Percentiles rank a stretch among this genome's conserved stretches.
phyloP scores from a whole-genome alignment of 129 eudicot genomes.

The Chrysanthemum makinoi region DNA sequence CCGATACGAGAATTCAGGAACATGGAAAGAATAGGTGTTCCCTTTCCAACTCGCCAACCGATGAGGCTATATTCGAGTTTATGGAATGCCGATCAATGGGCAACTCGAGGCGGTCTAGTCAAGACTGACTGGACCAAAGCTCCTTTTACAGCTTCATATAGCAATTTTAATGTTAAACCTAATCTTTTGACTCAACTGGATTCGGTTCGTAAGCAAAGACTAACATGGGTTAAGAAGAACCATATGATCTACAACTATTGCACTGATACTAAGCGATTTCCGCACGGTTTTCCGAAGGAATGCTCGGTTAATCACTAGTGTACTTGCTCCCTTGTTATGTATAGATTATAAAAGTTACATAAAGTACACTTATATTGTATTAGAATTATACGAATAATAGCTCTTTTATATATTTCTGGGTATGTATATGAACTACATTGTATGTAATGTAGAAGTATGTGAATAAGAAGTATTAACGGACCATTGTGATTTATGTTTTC shows the following conservation, averaged over 20 bases:
- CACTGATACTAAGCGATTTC: conserved; percentile 22
- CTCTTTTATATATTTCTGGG: no score
- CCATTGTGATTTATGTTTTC: no score
- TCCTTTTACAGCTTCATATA: conserved; percentile 45
- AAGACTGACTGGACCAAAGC: conserved; percentile 61
- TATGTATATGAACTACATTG: no score
- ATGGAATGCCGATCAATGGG: conserved; percentile 70
- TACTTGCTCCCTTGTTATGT: neutral
- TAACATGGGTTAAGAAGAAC: conserved; percentile 19
- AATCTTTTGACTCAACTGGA: neutral
- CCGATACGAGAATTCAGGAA: conserved; percentile 58
- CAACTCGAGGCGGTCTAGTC: conserved; percentile 57
- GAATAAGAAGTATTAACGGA: no score
- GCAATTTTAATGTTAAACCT: conserved; percentile 32
- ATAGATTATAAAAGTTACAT: neutral
- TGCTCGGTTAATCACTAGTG: neutral
- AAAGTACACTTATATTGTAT: neutral
- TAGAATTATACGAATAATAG: no score
- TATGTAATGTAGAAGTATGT: no score
- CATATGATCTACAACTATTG: conserved; percentile 33
- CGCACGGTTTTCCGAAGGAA: conserved; percentile 15
- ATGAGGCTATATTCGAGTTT: conserved; percentile 54
- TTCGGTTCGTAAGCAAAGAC: neutral
- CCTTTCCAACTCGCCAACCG: conserved; percentile 46
- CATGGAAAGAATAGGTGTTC: conserved; percentile 35